A percentile compares a stretch with the other conserved stretches of the same genome.
These are phyloP conservation scores for Trifolium pratense DNA, from an alignment of 306 rosid genomes.

Conservation along the genomic window DNA sequence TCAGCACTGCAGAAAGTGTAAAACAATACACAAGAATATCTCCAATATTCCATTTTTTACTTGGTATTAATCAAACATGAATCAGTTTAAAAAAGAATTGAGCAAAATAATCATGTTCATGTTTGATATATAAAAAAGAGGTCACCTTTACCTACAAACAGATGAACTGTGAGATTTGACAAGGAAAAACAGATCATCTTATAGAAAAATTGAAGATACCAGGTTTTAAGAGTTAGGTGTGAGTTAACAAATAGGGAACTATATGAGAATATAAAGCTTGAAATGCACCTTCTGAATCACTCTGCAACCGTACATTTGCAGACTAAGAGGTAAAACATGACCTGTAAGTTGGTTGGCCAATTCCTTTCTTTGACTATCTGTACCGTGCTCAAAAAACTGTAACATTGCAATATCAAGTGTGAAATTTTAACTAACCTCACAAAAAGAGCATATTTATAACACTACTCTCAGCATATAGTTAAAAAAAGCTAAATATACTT, in stretches of 20 bases:
- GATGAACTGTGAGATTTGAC: conserved; percentile 8
- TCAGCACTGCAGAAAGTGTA: conserved; percentile 34
- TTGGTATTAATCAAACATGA: conserved; percentile 19
- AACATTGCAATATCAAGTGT: conserved; percentile 57
- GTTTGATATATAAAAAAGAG: background rate
- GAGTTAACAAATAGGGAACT: conserved; percentile 31
- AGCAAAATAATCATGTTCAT: conserved; percentile 23
- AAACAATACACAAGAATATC: conserved; percentile 30
- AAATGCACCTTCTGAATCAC: conserved; percentile 92
- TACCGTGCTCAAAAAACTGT: conserved; percentile 97
- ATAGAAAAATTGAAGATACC: conserved; percentile 37
- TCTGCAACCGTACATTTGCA: conserved; percentile 99
- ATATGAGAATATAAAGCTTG: conserved; percentile 28
- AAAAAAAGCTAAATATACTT: conserved; percentile 57
- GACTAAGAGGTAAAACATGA: conserved; percentile 92
- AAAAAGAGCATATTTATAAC: conserved; percentile 14
- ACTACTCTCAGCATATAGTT: conserved; percentile 37
- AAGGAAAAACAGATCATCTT: conserved; percentile 7
- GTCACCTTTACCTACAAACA: conserved; percentile 26
- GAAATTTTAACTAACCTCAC: conserved; percentile 30
- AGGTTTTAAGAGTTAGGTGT: conserved; percentile 16
- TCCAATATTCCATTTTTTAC: conserved; percentile 26
- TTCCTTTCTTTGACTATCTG: conserved; percentile 81
- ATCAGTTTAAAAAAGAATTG: conserved; percentile 27
- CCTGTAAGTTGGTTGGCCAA: conserved; percentile 78